Evolutionary conservation across 768 basidiomycete genomes (phyloP).

Genomic region (Boletus vermiculosoides): DNA sequence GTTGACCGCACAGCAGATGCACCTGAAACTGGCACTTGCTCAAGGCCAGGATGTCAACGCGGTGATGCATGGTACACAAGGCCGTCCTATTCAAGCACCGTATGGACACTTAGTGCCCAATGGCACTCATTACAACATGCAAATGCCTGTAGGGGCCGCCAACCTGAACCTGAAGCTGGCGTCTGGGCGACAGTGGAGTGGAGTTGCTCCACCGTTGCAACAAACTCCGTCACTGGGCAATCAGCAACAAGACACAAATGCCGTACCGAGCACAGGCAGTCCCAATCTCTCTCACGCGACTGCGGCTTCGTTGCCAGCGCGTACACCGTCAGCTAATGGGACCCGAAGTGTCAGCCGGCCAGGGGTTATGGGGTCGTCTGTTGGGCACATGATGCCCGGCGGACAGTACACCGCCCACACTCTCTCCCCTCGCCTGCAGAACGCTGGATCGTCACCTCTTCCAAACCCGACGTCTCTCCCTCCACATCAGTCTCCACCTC

Average conservation of each 20-base stretch:
- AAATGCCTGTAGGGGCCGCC: constrained; percentile 18
- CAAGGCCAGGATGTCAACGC: constrained; percentile 39
- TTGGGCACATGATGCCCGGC: constrained; percentile 34
- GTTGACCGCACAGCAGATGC: constrained; percentile 57
- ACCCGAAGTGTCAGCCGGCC: constrained; percentile 43
- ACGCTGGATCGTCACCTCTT: constrained; percentile 44
- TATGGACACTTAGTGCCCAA: constrained; percentile 32
- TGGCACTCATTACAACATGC: constrained; percentile 32
- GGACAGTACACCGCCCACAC: constrained; percentile 43
- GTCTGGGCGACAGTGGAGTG: constrained; percentile 40
- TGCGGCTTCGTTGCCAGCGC: constrained; percentile 37
- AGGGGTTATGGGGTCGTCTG: constrained; percentile 18
- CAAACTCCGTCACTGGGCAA: constrained; percentile 23
- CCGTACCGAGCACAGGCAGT: constrained; percentile 32
- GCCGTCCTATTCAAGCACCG: constrained; percentile 37
- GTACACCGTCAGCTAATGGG: constrained; percentile 59
- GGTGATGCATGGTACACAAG: constrained; percentile 34
- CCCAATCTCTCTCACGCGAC: constrained; percentile 36
- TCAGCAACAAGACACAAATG: constrained; percentile 26
- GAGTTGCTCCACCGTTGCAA: constrained; percentile 25
- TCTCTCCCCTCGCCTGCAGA: constrained; percentile 52
- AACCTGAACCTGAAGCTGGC: constrained; percentile 39
- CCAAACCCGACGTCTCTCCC: constrained; percentile 40
- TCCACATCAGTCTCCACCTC: constrained; percentile 47
- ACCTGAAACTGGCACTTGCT: constrained; percentile 55